A percentile compares a stretch with the other conserved stretches of the same genome.
phyloP scores from a whole-genome alignment of 768 basidiomycete genomes.

The Leccinellum rugosiceps region DNA sequence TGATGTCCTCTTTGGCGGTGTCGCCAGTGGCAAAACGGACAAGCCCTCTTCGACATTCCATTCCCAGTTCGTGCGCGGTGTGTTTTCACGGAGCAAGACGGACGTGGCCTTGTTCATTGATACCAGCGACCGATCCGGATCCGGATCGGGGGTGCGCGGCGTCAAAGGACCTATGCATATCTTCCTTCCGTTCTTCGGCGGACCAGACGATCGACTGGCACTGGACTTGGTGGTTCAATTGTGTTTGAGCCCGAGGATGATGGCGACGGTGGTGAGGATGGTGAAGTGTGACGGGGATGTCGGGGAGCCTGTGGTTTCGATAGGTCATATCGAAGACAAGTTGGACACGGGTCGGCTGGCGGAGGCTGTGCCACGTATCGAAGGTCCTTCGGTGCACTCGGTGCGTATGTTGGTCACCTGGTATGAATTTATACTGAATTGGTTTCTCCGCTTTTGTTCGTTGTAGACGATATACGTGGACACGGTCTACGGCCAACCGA shows the following conservation, averaged over 20 bases:
- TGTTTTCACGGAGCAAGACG: slow-evolving; percentile 65
- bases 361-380: background rate
- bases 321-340: slow-evolving; percentile 23
- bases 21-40: slow-evolving; percentile 25
- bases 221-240: slow-evolving; percentile 83
- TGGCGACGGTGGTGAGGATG: slow-evolving; percentile 74
- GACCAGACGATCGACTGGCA: slow-evolving; percentile 88
- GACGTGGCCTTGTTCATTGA: slow-evolving; percentile 89
- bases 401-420: slow-evolving; percentile 5
- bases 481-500: slow-evolving; percentile 64
- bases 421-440: background rate
- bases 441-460: background rate
- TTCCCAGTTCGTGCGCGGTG: slow-evolving; percentile 78
- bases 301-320: slow-evolving; percentile 3
- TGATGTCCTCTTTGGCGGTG: slow-evolving; percentile 54
- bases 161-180: slow-evolving; percentile 52
- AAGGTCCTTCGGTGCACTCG: background rate
- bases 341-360: background rate
- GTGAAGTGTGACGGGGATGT: slow-evolving; percentile 42
- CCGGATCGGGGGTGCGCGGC: background rate
- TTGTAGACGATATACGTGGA: slow-evolving; percentile 47
- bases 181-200: slow-evolving; percentile 91
- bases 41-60: slow-evolving; percentile 55
- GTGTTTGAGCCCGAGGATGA: slow-evolving; percentile 62
- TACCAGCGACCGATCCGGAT: slow-evolving; percentile 37